Base-by-base conservation (phyloP, 352 stramenopile genomes). In the Phytopythium kandeliae region DNA sequence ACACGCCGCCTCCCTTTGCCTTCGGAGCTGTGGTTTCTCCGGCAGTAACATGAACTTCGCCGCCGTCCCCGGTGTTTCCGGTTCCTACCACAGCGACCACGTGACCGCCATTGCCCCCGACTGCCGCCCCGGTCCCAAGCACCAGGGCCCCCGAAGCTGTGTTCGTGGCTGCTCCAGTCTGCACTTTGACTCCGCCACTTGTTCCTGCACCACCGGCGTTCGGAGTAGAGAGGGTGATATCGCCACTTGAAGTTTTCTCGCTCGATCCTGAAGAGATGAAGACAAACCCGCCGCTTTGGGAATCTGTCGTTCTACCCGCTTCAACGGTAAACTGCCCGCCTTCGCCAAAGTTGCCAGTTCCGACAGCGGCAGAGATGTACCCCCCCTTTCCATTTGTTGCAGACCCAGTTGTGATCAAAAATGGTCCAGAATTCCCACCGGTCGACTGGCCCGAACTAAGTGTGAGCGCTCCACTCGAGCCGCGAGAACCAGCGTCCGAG, bases 261-360 rank as follows among this genome's bases (percentile, higher is more conserved):
- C 81, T 82, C 52, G 82, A 69, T 22, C 81, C 81, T 3, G 78
- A 85, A n/a, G 63, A n/a, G 15, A 86, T 24, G 0, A 57, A 60
- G 28, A 92, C 53, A 35, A 72, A 71, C n/a, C 81, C 81, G 59
- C 81, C 81, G n/a, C 71, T 86, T 24, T 66, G 64, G 8, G 73
- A 74, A 42, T 90, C 81, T 3, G 61, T 65, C 13, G 78, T 92
- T 22, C 54, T 72, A 22, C 92, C 92, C 47, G 89, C 74, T 52
- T 76, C 61, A 17, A 97, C 40, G 11, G 67, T 67, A 2, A 98
- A 57, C 10, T 80, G 51, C 6, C 89, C 91, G 33, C 93, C 93
- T 65, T 92, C 71, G 25, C 84, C 88, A 28, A 78, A 74, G 57
- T 94, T 71, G 35, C 89, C 88, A 38, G 60, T 53, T n/a, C 85